phyloP scores from a whole-genome alignment of 176 grass and related monocot species.

The Guadua angustifolia region DNA sequence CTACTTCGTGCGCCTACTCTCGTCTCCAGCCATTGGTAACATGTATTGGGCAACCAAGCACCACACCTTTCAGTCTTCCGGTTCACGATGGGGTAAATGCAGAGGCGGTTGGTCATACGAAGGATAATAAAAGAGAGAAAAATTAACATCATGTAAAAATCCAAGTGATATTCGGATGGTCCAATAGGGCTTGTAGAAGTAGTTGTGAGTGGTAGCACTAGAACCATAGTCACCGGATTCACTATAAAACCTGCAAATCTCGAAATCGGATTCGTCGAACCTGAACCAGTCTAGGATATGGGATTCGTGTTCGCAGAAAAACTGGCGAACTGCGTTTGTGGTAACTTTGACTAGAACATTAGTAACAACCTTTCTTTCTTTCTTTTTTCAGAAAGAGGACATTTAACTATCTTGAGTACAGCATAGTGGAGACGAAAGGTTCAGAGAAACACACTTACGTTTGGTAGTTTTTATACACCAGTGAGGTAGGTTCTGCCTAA shows the following conservation, averaged over 20 bases:
- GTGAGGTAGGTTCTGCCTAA: conserved; percentile 23
- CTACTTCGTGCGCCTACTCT: conserved; percentile 9
- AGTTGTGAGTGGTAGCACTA: not conserved
- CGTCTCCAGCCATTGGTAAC: conserved; percentile 8
- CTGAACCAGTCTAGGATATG: no score
- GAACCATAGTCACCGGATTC: no score
- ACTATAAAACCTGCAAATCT: no score
- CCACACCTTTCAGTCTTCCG: conserved; percentile 38
- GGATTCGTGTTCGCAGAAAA: no score
- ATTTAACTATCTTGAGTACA: conserved; percentile 11
- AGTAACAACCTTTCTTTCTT: not conserved
- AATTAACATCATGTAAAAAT: not conserved
- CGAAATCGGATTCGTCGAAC: no score
- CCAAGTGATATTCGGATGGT: not conserved
- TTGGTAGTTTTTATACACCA: conserved; percentile 17
- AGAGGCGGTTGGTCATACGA: not conserved
- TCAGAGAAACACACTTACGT: not conserved
- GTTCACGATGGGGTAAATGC: conserved; percentile 39
- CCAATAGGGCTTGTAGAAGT: not conserved
- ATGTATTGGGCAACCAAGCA: conserved; percentile 31
- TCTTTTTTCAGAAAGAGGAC: not conserved
- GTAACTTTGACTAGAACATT: not conserved
- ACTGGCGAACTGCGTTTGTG: no score
- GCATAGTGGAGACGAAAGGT: not conserved
- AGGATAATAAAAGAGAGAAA: not conserved